Conservation (phyloP, 345 rosid species). For the Linum usitatissimum region DNA sequence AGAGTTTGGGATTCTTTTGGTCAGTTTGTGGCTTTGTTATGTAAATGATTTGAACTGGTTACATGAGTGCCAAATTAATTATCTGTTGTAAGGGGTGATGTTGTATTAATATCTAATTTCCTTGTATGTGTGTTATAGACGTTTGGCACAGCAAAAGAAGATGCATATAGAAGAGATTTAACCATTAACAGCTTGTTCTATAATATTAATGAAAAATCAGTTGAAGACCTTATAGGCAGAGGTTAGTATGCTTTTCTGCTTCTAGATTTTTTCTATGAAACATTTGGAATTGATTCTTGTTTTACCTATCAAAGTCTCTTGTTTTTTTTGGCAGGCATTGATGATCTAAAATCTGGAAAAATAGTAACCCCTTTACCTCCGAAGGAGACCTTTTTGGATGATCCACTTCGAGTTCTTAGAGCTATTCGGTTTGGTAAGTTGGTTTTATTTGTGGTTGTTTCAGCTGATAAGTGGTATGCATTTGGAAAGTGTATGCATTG, state of each 20-base stretch:
- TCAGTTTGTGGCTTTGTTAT: background rate
- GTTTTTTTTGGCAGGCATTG: slow-evolving; percentile 41
- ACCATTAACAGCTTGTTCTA: slow-evolving; percentile 95
- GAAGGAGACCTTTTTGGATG: slow-evolving; percentile 85
- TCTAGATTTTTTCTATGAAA: slow-evolving; percentile 3
- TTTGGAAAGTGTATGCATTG: background rate
- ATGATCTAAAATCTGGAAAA: slow-evolving; percentile 67
- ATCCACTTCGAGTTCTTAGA: slow-evolving; percentile 88
- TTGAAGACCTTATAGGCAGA: slow-evolving; percentile 88
- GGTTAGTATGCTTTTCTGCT: slow-evolving; percentile 31
- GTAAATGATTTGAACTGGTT: background rate
- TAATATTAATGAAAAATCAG: slow-evolving; percentile 56
- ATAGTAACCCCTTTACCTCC: slow-evolving; percentile 86
- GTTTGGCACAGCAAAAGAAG: slow-evolving; percentile 93
- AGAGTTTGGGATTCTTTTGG: background rate
- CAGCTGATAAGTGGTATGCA: background rate
- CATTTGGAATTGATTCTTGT: background rate
- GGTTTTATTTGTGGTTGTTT: background rate
- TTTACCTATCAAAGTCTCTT: slow-evolving; percentile 6
- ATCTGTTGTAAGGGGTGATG: background rate
- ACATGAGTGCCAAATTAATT: background rate
- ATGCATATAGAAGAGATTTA: slow-evolving; percentile 85
- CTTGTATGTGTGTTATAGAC: slow-evolving; percentile 23
- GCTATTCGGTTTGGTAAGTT: slow-evolving; percentile 90
- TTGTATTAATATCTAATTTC: slow-evolving; percentile 1